Percentiles rank a stretch among this genome's conserved stretches.
phyloP scores from a whole-genome alignment of 371 early-diverging fungal genomes.

The Batkoa obscura region DNA sequence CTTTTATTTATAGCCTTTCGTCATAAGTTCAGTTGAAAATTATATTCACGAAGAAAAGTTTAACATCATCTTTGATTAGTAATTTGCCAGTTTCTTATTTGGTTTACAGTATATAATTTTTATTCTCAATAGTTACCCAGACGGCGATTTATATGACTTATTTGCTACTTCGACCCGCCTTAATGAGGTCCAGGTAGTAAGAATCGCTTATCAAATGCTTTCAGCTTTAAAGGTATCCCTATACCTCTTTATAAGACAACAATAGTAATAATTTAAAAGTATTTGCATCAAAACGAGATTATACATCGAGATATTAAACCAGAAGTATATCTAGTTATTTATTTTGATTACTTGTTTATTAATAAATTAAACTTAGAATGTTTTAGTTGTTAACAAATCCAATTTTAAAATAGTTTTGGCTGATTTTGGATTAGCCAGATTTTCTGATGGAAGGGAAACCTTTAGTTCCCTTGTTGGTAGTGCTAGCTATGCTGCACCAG shows the following conservation, averaged over 20 bases:
- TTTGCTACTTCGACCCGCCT: neutral
- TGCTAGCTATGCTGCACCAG: neutral
- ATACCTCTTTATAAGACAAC: neutral
- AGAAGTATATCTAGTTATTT: neutral
- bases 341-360: neutral
- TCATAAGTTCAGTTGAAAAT: neutral
- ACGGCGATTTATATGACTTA: neutral
- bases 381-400: neutral
- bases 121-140: neutral
- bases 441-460: neutral
- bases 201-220: neutral
- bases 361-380: neutral
- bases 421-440: neutral
- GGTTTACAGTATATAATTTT: neutral
- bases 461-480: neutral
- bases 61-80: neutral
- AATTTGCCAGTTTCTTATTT: neutral
- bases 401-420: neutral
- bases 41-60: neutral
- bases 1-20: neutral
- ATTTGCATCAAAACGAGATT: neutral
- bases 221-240: neutral
- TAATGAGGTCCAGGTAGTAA: neutral
- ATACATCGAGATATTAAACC: constrained; percentile 1
- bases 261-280: neutral